Evolutionary conservation across 306 rosid genomes (phyloP).

Genomic region (Glycyrrhiza uralensis): DNA sequence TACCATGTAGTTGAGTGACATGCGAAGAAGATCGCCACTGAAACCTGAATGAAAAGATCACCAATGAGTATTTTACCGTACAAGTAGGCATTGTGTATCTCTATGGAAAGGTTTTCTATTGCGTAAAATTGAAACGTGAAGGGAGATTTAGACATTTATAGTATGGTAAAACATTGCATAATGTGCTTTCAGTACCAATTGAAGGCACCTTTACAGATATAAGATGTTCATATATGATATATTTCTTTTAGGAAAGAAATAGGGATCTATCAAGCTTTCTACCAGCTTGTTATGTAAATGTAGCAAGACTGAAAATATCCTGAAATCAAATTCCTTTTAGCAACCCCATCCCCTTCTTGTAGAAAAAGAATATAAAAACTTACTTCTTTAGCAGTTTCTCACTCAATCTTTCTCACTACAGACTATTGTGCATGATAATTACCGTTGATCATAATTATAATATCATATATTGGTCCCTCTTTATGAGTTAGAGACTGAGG

Average conservation of each 20-base stretch:
- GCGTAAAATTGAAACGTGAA: background rate
- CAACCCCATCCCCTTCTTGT: background rate
- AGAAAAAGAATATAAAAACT: background rate
- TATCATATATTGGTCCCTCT: background rate
- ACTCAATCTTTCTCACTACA: background rate
- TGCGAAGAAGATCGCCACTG: background rate
- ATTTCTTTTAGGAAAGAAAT: background rate
- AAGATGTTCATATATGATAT: slow-evolving; percentile 2
- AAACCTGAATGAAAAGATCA: background rate
- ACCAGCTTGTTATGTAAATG: background rate
- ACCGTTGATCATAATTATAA: background rate
- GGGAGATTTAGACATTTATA: background rate
- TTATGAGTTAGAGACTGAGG: background rate
- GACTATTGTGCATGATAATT: background rate
- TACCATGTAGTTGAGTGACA: background rate
- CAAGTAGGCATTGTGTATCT: background rate
- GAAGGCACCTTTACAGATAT: background rate
- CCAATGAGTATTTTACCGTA: background rate
- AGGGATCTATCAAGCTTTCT: background rate
- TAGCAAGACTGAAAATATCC: background rate
- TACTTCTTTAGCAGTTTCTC: background rate
- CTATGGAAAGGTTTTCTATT: background rate
- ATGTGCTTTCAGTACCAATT: background rate
- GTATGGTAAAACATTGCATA: background rate
- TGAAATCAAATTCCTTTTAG: background rate